A percentile compares a stretch with the other conserved stretches of the same genome.
These are phyloP conservation scores for Phytophthora megakarya DNA, from an alignment of 352 stramenopile genomes.

Conservation along the genomic window DNA sequence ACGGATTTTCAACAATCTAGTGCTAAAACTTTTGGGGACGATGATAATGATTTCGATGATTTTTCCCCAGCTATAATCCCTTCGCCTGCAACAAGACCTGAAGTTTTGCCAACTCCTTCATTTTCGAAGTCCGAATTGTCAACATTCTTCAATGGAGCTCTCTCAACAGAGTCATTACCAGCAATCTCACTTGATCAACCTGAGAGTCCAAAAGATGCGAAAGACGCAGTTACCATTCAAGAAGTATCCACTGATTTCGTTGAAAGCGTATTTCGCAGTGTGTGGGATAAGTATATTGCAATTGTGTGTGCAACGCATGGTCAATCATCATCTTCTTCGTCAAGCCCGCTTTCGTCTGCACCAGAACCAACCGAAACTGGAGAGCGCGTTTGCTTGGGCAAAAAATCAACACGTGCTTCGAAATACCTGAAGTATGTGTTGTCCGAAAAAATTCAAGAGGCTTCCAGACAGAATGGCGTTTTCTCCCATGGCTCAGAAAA, in stretches of 20 bases:
- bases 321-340: conserved; percentile 20
- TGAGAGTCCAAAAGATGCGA: conserved; percentile 11
- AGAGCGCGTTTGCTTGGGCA: conserved; percentile 19
- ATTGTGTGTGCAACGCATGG: conserved; percentile 18
- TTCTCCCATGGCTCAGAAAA: conserved; percentile 71
- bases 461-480: conserved; percentile 66
- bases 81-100: neutral
- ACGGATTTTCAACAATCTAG: conserved; percentile 34
- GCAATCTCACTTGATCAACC: conserved; percentile 1
- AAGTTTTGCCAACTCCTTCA: neutral
- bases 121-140: conserved; percentile 40
- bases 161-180: conserved; percentile 27
- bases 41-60: conserved; percentile 40
- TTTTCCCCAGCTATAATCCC: conserved; percentile 23
- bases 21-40: conserved; percentile 8
- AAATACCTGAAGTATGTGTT: conserved; percentile 83
- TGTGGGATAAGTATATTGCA: conserved; percentile 37
- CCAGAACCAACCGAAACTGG: conserved; percentile 10
- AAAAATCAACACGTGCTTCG: conserved; percentile 28
- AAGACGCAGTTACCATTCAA: conserved; percentile 2
- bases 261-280: conserved; percentile 27
- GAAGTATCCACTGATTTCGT: conserved; percentile 28
- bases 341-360: conserved; percentile 15
- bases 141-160: conserved; percentile 45
- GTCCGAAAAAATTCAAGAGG: conserved; percentile 77